Evolutionary conservation across 805 yeast genomes (phyloP).

Genomic region (Candida sithepensis): DNA sequence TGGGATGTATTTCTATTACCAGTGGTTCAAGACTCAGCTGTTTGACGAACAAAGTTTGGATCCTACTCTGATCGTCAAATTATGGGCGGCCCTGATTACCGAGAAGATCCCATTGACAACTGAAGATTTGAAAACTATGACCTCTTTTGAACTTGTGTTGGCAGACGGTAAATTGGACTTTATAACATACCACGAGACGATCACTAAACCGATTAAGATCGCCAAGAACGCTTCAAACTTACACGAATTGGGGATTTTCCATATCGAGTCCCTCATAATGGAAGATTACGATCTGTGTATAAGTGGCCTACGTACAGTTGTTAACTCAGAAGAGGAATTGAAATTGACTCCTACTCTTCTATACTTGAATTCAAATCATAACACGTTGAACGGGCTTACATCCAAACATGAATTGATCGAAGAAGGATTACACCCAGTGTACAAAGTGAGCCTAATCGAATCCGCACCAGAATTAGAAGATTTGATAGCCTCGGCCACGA

Average conservation of each 20-base stretch:
- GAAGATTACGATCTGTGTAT: slow-evolving; percentile 20
- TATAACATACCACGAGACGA: slow-evolving; percentile 13
- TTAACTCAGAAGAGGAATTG: slow-evolving; percentile 3
- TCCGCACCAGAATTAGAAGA: background rate
- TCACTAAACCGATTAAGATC: slow-evolving; percentile 11
- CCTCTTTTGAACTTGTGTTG: slow-evolving; percentile 20
- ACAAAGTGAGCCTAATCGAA: slow-evolving; percentile 11
- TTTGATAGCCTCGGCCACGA: no score
- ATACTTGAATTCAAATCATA: slow-evolving; percentile 20
- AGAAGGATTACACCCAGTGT: slow-evolving; percentile 28
- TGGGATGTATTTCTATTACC: slow-evolving; percentile 15
- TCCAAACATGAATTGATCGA: slow-evolving; percentile 14
- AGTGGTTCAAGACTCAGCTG: slow-evolving; percentile 25
- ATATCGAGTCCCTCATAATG: slow-evolving; percentile 12
- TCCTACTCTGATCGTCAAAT: slow-evolving; percentile 4
- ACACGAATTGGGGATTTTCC: slow-evolving; percentile 23
- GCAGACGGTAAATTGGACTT: slow-evolving; percentile 4
- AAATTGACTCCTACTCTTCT: slow-evolving; percentile 23
- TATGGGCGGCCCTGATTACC: slow-evolving; percentile 17
- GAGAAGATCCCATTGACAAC: slow-evolving; percentile 13
- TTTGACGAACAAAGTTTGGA: slow-evolving; percentile 6
- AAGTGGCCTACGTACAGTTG: slow-evolving; percentile 17
- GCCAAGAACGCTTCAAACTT: slow-evolving; percentile 1
- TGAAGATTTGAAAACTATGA: slow-evolving; percentile 11
- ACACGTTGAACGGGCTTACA: slow-evolving; percentile 11